These are phyloP conservation scores for Aspergillus vadensis DNA, from an alignment of 2,329 filamentous ascomycete genomes.

Conservation along the genomic window DNA sequence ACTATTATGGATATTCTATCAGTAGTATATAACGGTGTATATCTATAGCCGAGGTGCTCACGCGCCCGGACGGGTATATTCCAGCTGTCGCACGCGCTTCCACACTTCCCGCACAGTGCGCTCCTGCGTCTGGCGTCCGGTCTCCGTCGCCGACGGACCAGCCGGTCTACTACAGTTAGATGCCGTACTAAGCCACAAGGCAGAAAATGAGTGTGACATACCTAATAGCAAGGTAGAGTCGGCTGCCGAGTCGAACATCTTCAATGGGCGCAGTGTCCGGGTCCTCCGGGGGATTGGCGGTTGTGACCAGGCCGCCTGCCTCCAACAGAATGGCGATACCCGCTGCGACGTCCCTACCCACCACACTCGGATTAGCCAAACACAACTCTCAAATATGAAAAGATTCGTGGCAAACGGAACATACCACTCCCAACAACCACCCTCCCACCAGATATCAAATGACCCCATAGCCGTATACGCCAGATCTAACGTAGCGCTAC, in stretches of 20 bases:
- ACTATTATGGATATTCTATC: not conserved
- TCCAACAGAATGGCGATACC: conserved; percentile 72
- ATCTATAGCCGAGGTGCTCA: conserved; percentile 27
- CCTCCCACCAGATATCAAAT: conserved; percentile 83
- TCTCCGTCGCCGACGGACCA: conserved; percentile 62
- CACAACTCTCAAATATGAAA: not conserved
- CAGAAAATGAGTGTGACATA: conserved; percentile 33
- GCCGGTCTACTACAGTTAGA: conserved; percentile 56
- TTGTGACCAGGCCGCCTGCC: conserved; percentile 73
- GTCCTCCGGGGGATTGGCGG: conserved; percentile 68
- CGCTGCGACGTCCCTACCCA: conserved; percentile 67
- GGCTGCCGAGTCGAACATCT: conserved; percentile 64
- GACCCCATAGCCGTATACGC: conserved; percentile 74
- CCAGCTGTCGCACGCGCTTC: conserved; percentile 65
- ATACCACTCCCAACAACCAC: conserved; percentile 77
- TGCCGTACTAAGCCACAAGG: not conserved
- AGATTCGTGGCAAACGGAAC: conserved; percentile 21
- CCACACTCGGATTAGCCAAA: not conserved
- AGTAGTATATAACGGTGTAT: conserved; percentile 8
- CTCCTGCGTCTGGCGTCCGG: conserved; percentile 67
- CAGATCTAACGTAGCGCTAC: conserved; percentile 72
- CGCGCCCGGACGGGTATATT: conserved; percentile 67
- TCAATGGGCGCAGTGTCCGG: conserved; percentile 58
- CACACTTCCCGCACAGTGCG: conserved; percentile 72
- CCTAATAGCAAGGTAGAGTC: conserved; percentile 71